Evolutionary conservation across 257 asterid genomes (phyloP), one percentile per base, ranked within the genome.

Genomic region (Rhazya stricta): DNA sequence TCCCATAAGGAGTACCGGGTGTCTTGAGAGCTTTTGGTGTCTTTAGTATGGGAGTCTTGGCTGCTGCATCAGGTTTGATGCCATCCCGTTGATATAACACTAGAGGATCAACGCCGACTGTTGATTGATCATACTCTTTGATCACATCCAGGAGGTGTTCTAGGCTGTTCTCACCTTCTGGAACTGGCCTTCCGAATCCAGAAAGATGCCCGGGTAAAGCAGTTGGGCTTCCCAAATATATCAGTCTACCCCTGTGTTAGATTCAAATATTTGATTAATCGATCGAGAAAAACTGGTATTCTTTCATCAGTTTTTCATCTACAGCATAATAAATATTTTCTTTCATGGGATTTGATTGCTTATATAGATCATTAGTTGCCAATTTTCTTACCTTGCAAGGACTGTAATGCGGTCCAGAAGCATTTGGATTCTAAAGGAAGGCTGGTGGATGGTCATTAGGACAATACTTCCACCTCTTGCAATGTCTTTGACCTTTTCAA

Each of bases 401-500:
- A 90, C 90, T 2, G 86, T 83, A 84, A 92, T 85, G 2, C 88
- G 82, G 71, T 92, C 97, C 4, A 92, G 87, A 41, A 92, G 94
- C 92, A 85, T 80, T 77, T 92, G 97, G 67, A 92, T 90, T 77
- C 97, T 77, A 80, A 76, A 92, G 43, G 97, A 88, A 81, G 97
- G 97, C 74, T 90, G 97, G 79, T 92, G 97, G 70, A 92, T 89
- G 30, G 97, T 90, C 96, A 92, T 84, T 58, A 92, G 88, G 30
- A 90, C 96, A 11, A 90, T 84, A 82, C 97, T 90, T 4, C 96
- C 97, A 46, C 96, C 83, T 76, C 69, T 67, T 1, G 96, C 96
- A 30, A 92, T 92, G 71, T 92, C 96, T 77, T 89, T 86, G 21
- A 92, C 97, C 85, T 92, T 92, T 69, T 92, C 97, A 0, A 89